Percentiles rank a stretch among this genome's conserved stretches.
These are phyloP conservation scores for Sugiyamaella mastotermitis DNA, from an alignment of 805 yeast genomes.

Conservation along the genomic window DNA sequence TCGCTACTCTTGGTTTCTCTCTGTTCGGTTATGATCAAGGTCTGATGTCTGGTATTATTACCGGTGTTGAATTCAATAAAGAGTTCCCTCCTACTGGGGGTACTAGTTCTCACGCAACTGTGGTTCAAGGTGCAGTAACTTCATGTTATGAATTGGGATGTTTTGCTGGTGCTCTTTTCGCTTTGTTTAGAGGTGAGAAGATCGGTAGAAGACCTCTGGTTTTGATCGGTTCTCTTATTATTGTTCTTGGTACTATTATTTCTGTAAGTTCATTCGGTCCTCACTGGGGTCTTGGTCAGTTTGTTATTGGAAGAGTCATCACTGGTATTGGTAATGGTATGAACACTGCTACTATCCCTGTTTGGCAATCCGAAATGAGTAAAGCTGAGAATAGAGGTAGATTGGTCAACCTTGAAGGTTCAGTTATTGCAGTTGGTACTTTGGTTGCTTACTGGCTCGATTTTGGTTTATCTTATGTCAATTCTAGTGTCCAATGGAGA, in stretches of 20 bases:
- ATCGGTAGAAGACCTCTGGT: slow-evolving; percentile 64
- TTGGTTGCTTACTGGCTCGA: slow-evolving; percentile 56
- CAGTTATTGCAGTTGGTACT: slow-evolving; percentile 66
- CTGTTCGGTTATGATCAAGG: slow-evolving; percentile 80
- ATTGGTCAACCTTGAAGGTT: slow-evolving; percentile 64
- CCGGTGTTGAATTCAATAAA: slow-evolving; percentile 56
- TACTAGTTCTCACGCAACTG: slow-evolving; percentile 39
- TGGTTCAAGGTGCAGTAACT: slow-evolving; percentile 56
- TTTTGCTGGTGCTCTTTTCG: slow-evolving; percentile 64
- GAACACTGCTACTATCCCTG: slow-evolving; percentile 76
- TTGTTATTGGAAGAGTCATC: slow-evolving; percentile 65
- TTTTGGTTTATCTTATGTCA: slow-evolving; percentile 60
- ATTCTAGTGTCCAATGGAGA: slow-evolving; percentile 54
- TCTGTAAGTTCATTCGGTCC: slow-evolving; percentile 42
- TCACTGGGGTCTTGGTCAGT: slow-evolving; percentile 50
- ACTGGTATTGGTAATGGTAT: slow-evolving; percentile 76
- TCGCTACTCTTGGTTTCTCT: slow-evolving; percentile 60
- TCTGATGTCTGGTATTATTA: slow-evolving; percentile 42
- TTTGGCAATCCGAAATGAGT: slow-evolving; percentile 75
- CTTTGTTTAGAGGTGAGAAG: slow-evolving; percentile 54
- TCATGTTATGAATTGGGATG: slow-evolving; percentile 63
- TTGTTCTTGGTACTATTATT: slow-evolving; percentile 53
- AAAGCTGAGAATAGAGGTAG: slow-evolving; percentile 62
- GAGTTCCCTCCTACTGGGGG: slow-evolving; percentile 52
- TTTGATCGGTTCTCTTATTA: slow-evolving; percentile 48